Conservation (phyloP, 345 rosid species). For the Rhodamnia argentea region DNA sequence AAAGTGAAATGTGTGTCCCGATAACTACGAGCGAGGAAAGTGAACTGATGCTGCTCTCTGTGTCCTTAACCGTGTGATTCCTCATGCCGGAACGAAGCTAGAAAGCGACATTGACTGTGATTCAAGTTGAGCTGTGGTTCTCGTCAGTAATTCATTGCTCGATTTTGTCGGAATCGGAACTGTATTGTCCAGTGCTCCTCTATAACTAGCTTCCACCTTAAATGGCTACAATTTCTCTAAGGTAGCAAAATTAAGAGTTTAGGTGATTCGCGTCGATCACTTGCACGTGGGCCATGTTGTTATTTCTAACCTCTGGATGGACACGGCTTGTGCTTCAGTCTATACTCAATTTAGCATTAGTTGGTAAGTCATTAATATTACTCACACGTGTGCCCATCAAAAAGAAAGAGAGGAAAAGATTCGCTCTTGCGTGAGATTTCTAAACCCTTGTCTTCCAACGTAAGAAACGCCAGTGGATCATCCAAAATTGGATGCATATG, state of each 20-base stretch:
- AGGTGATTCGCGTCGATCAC: no score
- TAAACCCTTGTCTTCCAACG: not conserved
- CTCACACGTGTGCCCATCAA: no score
- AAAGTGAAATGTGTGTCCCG: not conserved
- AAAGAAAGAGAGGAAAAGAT: no score
- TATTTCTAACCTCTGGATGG: not conserved
- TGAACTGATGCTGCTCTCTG: not conserved
- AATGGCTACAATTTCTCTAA: not conserved
- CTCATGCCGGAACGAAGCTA: not conserved
- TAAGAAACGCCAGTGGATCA: not conserved
- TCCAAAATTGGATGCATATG: not conserved
- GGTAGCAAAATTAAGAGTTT: not conserved
- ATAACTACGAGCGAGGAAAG: not conserved
- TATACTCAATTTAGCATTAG: not conserved
- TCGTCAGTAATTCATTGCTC: not conserved
- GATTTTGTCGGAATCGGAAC: not conserved
- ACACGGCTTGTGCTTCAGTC: not conserved
- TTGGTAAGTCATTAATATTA: no score
- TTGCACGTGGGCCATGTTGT: not conserved
- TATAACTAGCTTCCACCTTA: not conserved
- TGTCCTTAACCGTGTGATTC: not conserved
- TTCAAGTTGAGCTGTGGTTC: not conserved
- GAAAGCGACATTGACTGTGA: not conserved
- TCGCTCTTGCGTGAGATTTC: not conserved
- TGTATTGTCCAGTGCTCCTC: not conserved